Evolutionary conservation across 106 monocot genomes (phyloP).

Genomic region (Dioscorea dumetorum): DNA sequence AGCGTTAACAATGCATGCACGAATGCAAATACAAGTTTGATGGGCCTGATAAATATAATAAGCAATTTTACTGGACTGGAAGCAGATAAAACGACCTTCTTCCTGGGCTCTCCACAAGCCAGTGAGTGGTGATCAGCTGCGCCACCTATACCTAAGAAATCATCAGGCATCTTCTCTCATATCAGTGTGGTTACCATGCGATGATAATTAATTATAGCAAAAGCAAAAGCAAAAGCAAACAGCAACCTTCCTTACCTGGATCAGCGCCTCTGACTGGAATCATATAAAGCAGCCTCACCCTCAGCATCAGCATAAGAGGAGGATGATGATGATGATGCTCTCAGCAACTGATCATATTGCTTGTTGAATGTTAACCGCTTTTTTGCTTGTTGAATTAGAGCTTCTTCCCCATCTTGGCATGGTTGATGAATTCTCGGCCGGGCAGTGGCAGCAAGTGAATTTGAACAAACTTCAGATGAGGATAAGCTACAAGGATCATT

Average conservation of each 20-base stretch:
- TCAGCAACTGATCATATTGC: constrained; percentile 8
- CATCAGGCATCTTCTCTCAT: too few relatives aligned
- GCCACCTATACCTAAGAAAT: too few relatives aligned
- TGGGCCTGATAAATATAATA: too few relatives aligned
- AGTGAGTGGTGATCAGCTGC: too few relatives aligned
- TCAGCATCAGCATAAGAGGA: constrained; percentile 9
- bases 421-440: constrained; percentile 10
- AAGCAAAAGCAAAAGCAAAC: too few relatives aligned
- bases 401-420: constrained; percentile 1
- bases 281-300: constrained; percentile 25
- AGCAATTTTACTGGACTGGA: too few relatives aligned
- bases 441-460: constrained; percentile 6
- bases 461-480: constrained; percentile 4
- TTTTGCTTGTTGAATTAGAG: constrained; percentile 11
- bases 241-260: background rate
- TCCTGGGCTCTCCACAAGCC: too few relatives aligned
- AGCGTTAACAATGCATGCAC: too few relatives aligned
- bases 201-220: too few relatives aligned
- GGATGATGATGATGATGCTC: constrained; percentile 32
- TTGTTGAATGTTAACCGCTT: constrained; percentile 13
- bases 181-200: too few relatives aligned
- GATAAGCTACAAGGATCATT: constrained; percentile 25
- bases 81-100: too few relatives aligned
- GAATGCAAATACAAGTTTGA: too few relatives aligned
- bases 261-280: constrained; percentile 23